phyloP scores from a whole-genome alignment of 352 stramenopile genomes.

The Peronospora farinosa region DNA sequence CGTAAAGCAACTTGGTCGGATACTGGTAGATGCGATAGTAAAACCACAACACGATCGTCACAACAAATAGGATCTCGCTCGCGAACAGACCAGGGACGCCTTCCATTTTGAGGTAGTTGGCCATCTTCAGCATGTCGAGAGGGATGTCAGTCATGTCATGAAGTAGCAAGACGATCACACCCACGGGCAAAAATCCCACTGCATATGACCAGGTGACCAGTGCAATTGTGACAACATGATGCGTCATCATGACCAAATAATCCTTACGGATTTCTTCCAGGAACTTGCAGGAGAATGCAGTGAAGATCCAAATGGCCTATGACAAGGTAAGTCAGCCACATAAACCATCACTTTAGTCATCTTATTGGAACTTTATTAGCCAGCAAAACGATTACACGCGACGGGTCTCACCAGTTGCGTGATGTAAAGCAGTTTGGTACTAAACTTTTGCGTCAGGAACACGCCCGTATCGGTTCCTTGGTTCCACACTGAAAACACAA shows the following conservation, averaged over 20 bases:
- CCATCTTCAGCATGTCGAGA: slow-evolving; percentile 86
- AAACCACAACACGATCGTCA: slow-evolving; percentile 59
- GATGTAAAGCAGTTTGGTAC: slow-evolving; percentile 79
- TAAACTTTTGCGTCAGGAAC: slow-evolving; percentile 77
- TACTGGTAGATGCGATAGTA: slow-evolving; percentile 87
- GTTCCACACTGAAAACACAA: slow-evolving; percentile 57
- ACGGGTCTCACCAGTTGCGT: slow-evolving; percentile 54
- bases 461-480: slow-evolving; percentile 58
- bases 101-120: slow-evolving; percentile 87
- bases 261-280: slow-evolving; percentile 86
- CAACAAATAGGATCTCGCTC: slow-evolving; percentile 69
- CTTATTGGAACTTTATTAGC: not conserved
- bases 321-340: not conserved
- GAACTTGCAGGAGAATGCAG: slow-evolving; percentile 85
- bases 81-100: slow-evolving; percentile 58
- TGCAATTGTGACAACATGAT: slow-evolving; percentile 83
- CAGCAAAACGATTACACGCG: not conserved
- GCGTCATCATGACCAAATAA: slow-evolving; percentile 88
- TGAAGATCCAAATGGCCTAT: slow-evolving; percentile 87
- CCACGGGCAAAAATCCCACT: slow-evolving; percentile 74
- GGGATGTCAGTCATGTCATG: slow-evolving; percentile 87
- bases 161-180: slow-evolving; percentile 76
- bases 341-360: not conserved
- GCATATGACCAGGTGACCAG: slow-evolving; percentile 82
- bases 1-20: slow-evolving; percentile 75